Percentiles rank a stretch among this genome's conserved stretches.
Conservation (phyloP, 192 early-diverging fungal genomes). For the Umbelopsis sp. region DNA sequence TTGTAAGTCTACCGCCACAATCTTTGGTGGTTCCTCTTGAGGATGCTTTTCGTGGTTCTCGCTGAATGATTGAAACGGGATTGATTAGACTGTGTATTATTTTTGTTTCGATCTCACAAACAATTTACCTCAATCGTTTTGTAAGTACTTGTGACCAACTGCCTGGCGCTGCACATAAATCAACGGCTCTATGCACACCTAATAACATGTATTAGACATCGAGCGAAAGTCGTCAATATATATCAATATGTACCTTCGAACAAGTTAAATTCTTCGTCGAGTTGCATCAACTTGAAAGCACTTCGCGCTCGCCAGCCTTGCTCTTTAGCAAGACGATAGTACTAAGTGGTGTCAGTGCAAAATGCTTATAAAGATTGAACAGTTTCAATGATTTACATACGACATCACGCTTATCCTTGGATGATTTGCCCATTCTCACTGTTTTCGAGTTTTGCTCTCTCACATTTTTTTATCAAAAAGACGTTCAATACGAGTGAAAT, state of each 20-base stretch:
- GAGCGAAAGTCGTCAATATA: background rate
- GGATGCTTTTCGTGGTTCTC: slow-evolving; percentile 48
- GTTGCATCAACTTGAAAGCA: slow-evolving; percentile 96
- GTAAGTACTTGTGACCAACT: slow-evolving; percentile 95
- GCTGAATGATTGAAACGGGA: slow-evolving; percentile 30
- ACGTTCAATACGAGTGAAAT: background rate
- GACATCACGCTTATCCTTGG: slow-evolving; percentile 95
- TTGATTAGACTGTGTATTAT: background rate
- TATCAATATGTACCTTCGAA: slow-evolving; percentile 62
- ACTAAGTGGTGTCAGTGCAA: slow-evolving; percentile 38
- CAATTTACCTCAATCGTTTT: slow-evolving; percentile 57
- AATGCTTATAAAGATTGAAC: background rate
- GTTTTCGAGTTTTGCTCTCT: background rate
- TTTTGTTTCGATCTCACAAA: background rate
- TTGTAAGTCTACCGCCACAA: slow-evolving; percentile 95
- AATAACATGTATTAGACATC: background rate
- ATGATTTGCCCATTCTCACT: slow-evolving; percentile 71
- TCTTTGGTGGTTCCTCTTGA: slow-evolving; percentile 65
- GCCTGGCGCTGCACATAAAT: slow-evolving; percentile 97
- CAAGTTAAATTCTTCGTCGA: slow-evolving; percentile 94
- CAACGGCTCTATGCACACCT: slow-evolving; percentile 87
- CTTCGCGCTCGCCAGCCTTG: slow-evolving; percentile 96
- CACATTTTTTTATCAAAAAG: background rate
- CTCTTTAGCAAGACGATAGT: slow-evolving; percentile 96
- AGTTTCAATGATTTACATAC: slow-evolving; percentile 15